Base-by-base conservation (phyloP, 208 protist genomes). In the Trypanosoma avium region DNA sequence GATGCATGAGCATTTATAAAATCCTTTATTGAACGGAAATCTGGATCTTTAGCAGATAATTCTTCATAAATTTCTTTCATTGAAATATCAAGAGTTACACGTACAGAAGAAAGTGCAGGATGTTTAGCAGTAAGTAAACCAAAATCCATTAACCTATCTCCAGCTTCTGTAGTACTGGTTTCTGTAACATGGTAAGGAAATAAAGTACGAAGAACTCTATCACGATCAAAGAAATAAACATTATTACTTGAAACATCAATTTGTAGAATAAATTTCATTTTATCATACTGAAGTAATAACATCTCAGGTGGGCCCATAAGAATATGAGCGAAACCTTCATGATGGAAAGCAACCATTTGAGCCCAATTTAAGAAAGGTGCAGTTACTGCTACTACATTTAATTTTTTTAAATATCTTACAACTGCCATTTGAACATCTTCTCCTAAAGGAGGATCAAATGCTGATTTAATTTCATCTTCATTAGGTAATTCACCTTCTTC, bases 311-410 rank as follows among this genome's bases (percentile, higher is more conserved):
- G 74, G 10, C 83, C 88, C 62, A 90, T 79, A 56, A 95, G 74
- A 36, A 91, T 58, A 61, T 90, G 61, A 1, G 79, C 83, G 27
- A 88, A 68, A 24, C 80, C 82, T 62, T 95, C 88, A 50, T 91
- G 81, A 65, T 90, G 79, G 35, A 91, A 74, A 10, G 84, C 77
- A 29, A 73, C 80, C 89, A 95, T 91, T 73, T 95, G 89, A 57
- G 82, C 86, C 89, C 89, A 95, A 52, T 92, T 88, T 4, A 91
- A 67, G 63, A 92, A 93, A 26, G 89, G 89, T 21, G 89, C 83
- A 21, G 85, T 92, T 61, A 93, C 70, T 33, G 78, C 73, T 55
- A 84, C 49, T 17, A 93, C 83, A 58, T 73, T 69, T 55, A 90
- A 65, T 61, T 93, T 77, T 6, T 62, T 82, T 40, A 95, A 60